phyloP scores from a whole-genome alignment of 106 monocot genomes.

The Dendrobium officinale region DNA sequence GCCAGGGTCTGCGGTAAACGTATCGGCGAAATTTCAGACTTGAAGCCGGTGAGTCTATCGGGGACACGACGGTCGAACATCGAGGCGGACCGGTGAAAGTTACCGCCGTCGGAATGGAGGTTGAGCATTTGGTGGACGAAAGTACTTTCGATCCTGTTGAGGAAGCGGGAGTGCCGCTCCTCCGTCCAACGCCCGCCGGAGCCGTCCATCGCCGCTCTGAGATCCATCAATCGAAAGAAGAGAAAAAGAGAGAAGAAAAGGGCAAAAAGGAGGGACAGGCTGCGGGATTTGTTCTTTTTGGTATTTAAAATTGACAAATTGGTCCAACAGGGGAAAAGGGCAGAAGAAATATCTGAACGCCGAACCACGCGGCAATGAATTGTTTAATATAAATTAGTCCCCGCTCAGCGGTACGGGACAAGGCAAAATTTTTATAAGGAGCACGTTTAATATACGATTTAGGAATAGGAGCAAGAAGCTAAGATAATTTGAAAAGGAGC shows the following conservation, averaged over 20 bases:
- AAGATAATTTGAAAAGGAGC: too few relatives aligned
- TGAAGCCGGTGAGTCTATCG: conserved; percentile 7
- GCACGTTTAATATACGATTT: too few relatives aligned
- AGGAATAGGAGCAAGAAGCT: too few relatives aligned
- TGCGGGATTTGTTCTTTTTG: background rate
- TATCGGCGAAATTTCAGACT: conserved; percentile 2
- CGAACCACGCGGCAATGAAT: background rate
- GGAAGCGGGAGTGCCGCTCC: conserved; percentile 21
- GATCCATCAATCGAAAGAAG: background rate
- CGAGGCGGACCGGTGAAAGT: background rate
- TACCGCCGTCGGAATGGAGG: background rate
- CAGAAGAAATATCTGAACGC: background rate
- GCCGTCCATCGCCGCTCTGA: background rate
- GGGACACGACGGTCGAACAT: background rate
- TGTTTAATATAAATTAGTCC: background rate
- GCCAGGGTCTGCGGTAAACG: background rate
- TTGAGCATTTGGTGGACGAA: conserved; percentile 10
- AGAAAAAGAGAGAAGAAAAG: background rate
- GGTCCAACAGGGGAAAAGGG: background rate
- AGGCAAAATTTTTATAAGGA: too few relatives aligned
- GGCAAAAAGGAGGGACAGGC: background rate
- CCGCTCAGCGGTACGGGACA: background rate
- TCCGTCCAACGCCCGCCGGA: conserved; percentile 17
- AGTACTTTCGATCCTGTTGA: conserved; percentile 19
- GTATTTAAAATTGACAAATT: background rate